Conservation (phyloP, 2,329 filamentous ascomycete genomes). For the Diplodia scrobiculata region DNA sequence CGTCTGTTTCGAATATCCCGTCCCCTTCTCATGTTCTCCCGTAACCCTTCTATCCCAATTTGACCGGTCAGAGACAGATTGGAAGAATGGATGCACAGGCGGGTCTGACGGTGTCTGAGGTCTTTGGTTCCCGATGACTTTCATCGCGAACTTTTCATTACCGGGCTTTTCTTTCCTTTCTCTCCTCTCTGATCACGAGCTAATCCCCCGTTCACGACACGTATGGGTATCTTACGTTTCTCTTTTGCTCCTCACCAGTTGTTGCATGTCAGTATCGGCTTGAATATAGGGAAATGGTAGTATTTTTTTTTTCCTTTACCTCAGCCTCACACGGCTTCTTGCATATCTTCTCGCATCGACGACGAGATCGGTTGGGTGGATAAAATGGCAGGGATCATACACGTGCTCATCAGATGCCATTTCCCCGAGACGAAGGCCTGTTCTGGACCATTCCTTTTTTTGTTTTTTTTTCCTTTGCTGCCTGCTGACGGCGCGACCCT, state of each 20-base stretch:
- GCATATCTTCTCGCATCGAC: not conserved
- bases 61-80: not conserved
- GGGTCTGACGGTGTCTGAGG: not conserved
- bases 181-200: not conserved
- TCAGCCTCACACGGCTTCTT: not conserved
- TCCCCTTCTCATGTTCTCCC: not conserved
- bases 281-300: not conserved
- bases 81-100: not conserved
- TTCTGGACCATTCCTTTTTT: not conserved
- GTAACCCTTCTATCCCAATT: not conserved
- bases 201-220: not conserved
- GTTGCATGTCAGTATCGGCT: not conserved
- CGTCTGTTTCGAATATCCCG: not conserved
- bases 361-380: not conserved
- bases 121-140: not conserved
- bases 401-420: not conserved
- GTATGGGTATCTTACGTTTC: not conserved
- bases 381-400: not conserved
- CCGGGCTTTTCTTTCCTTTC: not conserved
- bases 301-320: not conserved
- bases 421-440: not conserved
- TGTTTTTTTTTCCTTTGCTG: not conserved
- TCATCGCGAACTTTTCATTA: not conserved
- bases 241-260: not conserved
- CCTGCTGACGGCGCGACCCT: not conserved